Percentiles rank a stretch among this genome's conserved stretches.
Conservation (phyloP, 345 rosid species). For the Viola odorata region DNA sequence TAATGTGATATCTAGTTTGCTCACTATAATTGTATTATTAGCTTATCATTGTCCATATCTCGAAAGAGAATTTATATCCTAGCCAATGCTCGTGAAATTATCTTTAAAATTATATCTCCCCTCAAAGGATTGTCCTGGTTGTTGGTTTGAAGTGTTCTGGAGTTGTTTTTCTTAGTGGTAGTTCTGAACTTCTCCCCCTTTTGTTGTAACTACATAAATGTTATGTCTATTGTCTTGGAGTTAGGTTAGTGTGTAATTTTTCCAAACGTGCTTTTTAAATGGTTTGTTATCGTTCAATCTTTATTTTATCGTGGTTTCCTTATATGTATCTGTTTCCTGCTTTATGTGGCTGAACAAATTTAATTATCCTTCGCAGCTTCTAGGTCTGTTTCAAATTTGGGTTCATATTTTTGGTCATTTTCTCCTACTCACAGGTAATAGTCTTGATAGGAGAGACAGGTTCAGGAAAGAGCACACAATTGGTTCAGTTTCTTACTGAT, state of each 20-base stretch:
- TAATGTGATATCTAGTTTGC: not conserved
- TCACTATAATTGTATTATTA: not conserved
- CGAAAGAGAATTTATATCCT: not conserved
- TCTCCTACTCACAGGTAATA: conserved; percentile 38
- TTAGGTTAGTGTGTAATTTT: not conserved
- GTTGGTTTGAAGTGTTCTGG: not conserved
- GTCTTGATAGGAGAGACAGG: conserved; percentile 94
- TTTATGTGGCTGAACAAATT: not conserved
- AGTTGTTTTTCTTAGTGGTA: not conserved
- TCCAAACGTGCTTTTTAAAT: not conserved
- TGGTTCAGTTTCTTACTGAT: conserved; percentile 88
- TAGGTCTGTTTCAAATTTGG: not conserved
- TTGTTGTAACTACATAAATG: not conserved
- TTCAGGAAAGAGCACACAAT: conserved; percentile 91
- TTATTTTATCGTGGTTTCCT: not conserved
- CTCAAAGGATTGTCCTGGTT: not conserved
- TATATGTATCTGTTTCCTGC: not conserved
- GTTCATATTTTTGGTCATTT: conserved; percentile 5
- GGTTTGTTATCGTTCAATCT: not conserved
- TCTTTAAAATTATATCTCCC: not conserved
- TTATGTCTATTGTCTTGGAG: not conserved
- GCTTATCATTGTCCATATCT: not conserved
- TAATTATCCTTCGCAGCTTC: too few species aligned
- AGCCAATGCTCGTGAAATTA: not conserved
- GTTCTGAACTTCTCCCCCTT: not conserved